Evolutionary conservation across 2,329 filamentous ascomycete species (phyloP).

Genomic region (Fusarium chlamydosporum): DNA sequence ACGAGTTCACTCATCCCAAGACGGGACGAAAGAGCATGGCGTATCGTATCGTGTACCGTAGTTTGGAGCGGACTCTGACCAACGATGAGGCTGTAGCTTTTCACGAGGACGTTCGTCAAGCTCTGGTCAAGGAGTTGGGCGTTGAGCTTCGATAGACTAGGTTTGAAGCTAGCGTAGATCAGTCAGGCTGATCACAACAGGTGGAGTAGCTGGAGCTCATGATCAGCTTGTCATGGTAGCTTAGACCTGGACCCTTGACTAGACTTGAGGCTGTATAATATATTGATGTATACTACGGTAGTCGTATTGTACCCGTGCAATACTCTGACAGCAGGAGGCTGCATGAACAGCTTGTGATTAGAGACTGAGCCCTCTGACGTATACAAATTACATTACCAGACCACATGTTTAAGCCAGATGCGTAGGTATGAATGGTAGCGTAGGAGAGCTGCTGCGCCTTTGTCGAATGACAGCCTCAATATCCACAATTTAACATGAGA

Average conservation of each 20-base stretch:
- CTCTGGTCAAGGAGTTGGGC: slow-evolving; percentile 78
- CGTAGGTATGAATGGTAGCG: not conserved
- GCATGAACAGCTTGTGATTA: not conserved
- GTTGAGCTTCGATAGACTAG: slow-evolving; percentile 70
- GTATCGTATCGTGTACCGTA: slow-evolving; percentile 94
- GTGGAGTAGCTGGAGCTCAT: slow-evolving; percentile 44
- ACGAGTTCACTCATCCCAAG: slow-evolving; percentile 91
- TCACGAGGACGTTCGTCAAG: slow-evolving; percentile 76
- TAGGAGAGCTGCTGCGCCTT: slow-evolving; percentile 37
- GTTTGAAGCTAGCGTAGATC: slow-evolving; percentile 17
- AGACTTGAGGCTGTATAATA: slow-evolving; percentile 30
- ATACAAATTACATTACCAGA: slow-evolving; percentile 4
- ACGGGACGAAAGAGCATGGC: slow-evolving; percentile 86
- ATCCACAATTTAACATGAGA: not conserved
- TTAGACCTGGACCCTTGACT: slow-evolving; percentile 18
- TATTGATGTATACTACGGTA: slow-evolving; percentile 39
- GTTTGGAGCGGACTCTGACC: slow-evolving; percentile 89
- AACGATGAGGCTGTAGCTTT: slow-evolving; percentile 83
- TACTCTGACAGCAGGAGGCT: slow-evolving; percentile 14
- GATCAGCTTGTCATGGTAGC: slow-evolving; percentile 39
- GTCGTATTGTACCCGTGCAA: slow-evolving; percentile 15
- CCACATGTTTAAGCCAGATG: slow-evolving; percentile 16
- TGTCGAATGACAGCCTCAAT: slow-evolving; percentile 6
- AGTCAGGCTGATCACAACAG: slow-evolving; percentile 37
- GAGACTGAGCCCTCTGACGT: slow-evolving; percentile 20